phyloP scores from a whole-genome alignment of 345 rosid species.

The Brassica juncea region DNA sequence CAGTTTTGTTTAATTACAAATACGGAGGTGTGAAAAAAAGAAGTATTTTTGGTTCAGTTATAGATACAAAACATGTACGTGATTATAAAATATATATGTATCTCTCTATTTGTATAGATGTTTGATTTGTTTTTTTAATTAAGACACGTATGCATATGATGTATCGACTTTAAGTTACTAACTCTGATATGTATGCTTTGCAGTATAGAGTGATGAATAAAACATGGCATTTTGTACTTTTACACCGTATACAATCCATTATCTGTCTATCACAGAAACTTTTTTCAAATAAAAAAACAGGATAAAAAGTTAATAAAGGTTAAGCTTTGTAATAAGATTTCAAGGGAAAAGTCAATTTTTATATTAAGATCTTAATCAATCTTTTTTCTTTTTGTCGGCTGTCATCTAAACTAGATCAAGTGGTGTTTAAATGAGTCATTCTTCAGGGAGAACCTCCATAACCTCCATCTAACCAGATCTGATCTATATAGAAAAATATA shows the following conservation, averaged over 20 bases:
- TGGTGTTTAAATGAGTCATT: no score
- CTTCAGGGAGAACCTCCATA: no score
- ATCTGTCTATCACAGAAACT: neutral
- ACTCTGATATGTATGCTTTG: neutral
- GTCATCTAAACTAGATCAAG: no score
- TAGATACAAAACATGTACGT: constrained; percentile 6
- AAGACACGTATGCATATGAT: neutral
- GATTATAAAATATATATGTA: neutral
- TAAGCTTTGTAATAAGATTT: neutral
- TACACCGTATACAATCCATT: neutral
- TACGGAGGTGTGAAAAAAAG: neutral
- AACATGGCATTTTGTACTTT: neutral
- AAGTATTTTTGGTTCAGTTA: constrained; percentile 26
- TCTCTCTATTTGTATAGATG: neutral
- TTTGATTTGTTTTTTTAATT: neutral
- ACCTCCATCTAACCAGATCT: no score
- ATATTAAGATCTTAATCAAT: neutral
- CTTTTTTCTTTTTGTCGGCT: no score
- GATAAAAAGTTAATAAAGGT: neutral
- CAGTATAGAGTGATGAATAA: neutral
- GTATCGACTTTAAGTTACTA: neutral
- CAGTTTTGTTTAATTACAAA: constrained; percentile 11
- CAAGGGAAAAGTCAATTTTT: neutral
- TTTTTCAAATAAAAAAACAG: no score
- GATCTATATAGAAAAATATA: no score